Evolutionary conservation across 2,329 filamentous ascomycete species (phyloP).

Genomic region (Paraphoma chrysanthemicola): DNA sequence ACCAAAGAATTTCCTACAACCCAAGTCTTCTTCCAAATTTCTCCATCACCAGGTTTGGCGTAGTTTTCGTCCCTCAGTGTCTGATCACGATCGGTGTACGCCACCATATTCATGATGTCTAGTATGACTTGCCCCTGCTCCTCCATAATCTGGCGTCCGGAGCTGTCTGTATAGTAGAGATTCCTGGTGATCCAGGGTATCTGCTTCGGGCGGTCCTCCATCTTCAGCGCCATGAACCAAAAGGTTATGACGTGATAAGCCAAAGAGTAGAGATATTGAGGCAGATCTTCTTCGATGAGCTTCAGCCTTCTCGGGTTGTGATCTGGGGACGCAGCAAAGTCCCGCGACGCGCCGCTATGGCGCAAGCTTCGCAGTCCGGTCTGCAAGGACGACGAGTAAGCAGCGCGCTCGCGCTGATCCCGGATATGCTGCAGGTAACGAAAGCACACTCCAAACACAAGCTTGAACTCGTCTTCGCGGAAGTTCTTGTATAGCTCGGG

Average conservation of each 20-base stretch:
- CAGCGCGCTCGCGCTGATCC: constrained; percentile 60
- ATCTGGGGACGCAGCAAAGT: constrained; percentile 42
- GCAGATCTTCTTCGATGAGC: constrained; percentile 73
- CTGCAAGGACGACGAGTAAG: constrained; percentile 40
- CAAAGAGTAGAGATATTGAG: constrained; percentile 91
- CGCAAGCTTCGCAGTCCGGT: constrained; percentile 46
- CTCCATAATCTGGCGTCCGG: constrained; percentile 78
- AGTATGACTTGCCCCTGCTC: constrained; percentile 94
- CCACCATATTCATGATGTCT: constrained; percentile 90
- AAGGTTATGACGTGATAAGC: constrained; percentile 96
- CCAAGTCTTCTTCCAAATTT: constrained; percentile 73
- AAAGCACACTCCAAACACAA: constrained; percentile 94
- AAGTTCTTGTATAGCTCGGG: constrained; percentile 88
- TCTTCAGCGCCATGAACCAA: constrained; percentile 91
- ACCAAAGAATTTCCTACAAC: constrained; percentile 76
- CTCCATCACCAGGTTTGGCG: constrained; percentile 68
- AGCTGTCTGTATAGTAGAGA: constrained; percentile 76
- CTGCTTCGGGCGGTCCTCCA: constrained; percentile 81
- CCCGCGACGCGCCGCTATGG: constrained; percentile 53
- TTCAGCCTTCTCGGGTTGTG: constrained; percentile 46
- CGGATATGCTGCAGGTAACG: constrained; percentile 89
- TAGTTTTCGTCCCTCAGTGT: constrained; percentile 72
- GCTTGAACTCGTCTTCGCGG: constrained; percentile 88
- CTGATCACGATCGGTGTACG: constrained; percentile 85
- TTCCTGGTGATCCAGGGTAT: constrained; percentile 91